Evolutionary conservation across 2,329 filamentous ascomycete genomes (phyloP).

Genomic region (Hymenoscyphus albidus): DNA sequence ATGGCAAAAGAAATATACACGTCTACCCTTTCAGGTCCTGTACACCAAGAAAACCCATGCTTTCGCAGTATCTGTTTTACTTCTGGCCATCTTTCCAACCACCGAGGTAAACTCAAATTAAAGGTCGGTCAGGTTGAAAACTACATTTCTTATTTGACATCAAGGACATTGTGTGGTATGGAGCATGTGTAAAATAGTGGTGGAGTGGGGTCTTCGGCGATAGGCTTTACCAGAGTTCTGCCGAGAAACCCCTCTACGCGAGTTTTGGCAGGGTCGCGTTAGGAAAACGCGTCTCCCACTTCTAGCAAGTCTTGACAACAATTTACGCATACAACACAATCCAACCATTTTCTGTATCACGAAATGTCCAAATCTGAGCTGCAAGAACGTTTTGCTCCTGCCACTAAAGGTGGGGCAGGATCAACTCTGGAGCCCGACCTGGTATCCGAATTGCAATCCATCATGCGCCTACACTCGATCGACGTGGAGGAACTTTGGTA

Average conservation of each 20-base stretch:
- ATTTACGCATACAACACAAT: slow-evolving; percentile 5
- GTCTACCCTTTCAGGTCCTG: not conserved
- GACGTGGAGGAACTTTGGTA: slow-evolving; percentile 85
- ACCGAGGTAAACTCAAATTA: not conserved
- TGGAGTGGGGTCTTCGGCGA: no score
- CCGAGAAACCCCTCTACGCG: no score
- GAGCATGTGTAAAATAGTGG: no score
- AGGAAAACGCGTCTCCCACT: not conserved
- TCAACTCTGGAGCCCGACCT: slow-evolving; percentile 67
- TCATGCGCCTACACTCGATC: slow-evolving; percentile 78
- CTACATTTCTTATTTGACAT: no score
- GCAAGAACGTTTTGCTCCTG: slow-evolving; percentile 30
- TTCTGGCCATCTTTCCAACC: not conserved
- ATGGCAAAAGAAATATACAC: not conserved
- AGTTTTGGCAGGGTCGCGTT: not conserved
- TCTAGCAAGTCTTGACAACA: not conserved
- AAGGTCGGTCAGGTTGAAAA: not conserved
- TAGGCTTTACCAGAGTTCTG: no score
- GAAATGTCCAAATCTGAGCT: slow-evolving; percentile 19
- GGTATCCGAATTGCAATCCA: slow-evolving; percentile 75
- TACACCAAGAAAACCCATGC: not conserved
- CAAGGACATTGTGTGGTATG: no score
- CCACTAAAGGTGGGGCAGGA: slow-evolving; percentile 12
- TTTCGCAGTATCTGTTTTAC: not conserved
- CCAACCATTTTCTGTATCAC: slow-evolving; percentile 5